phyloP scores from a whole-genome alignment of 1,284 basidiomycete genomes.

The Microbotryomycetes sp. region DNA sequence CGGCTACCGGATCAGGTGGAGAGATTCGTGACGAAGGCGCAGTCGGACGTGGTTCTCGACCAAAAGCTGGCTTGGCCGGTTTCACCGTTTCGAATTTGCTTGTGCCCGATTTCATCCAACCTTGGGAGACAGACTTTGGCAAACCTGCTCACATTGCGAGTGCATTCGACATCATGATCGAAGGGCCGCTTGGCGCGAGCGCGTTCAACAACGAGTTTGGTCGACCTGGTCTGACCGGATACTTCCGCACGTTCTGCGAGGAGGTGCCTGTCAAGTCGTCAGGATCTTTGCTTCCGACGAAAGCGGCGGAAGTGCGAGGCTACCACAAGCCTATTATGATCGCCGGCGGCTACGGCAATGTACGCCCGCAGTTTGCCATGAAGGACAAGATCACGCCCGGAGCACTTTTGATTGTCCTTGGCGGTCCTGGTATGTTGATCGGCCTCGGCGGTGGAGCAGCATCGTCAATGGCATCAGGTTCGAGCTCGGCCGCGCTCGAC shows the following conservation, averaged over 20 bases:
- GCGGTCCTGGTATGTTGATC: conserved; percentile 93
- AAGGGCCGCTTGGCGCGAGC: conserved; percentile 87
- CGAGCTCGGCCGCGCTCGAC: conserved; percentile 83
- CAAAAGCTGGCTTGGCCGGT: conserved; percentile 89
- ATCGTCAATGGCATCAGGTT: conserved; percentile 81
- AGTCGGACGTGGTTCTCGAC: conserved; percentile 87
- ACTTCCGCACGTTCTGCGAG: conserved; percentile 84
- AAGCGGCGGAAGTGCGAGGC: conserved; percentile 62
- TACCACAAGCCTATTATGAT: conserved; percentile 99
- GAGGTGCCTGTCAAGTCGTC: conserved; percentile 42
- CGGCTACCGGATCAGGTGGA: conserved; percentile 94
- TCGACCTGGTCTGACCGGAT: conserved; percentile 67
- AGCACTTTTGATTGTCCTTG: conserved; percentile 86
- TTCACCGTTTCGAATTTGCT: conserved; percentile 93
- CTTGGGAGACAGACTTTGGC: conserved; percentile 89
- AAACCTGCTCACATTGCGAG: conserved; percentile 85
- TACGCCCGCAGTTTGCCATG: conserved; percentile 68
- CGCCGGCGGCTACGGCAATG: conserved; percentile 91
- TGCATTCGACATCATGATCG: conserved; percentile 93
- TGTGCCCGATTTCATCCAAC: conserved; percentile 77
- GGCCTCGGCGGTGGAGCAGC: conserved; percentile 95
- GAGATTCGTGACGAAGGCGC: conserved; percentile 98
- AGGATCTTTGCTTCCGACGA: conserved; percentile 14
- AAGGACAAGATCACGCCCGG: conserved; percentile 69
- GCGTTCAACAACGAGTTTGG: conserved; percentile 99